Evolutionary conservation across 805 yeast genomes (phyloP), one percentile per base, ranked within the genome.

Genomic region (Candida nonsorbophila): DNA sequence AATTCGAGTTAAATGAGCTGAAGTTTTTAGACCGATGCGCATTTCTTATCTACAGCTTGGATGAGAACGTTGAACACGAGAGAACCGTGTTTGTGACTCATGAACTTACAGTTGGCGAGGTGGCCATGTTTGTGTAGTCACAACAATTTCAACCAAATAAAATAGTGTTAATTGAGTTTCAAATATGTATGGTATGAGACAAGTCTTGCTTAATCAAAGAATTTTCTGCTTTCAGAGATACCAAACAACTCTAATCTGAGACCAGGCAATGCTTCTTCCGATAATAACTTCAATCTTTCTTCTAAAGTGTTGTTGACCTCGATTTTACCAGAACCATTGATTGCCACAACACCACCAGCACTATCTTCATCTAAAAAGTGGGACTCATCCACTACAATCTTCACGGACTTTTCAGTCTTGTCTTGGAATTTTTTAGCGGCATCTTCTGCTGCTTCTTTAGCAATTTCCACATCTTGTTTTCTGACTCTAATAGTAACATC

Each of bases 291-390:
- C 51, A 92, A 76, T 65, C 99, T 84, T 69, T 88, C 97, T 50
- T 87, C 96, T 49, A 92, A 72, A 27, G 98, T 88, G 68, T 92
- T 92, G 62, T 84, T 72, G 33, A 92, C 85, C 46, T 82, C 88
- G 43, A 92, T 87, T 63, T 83, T 85, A 31, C 94, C 94, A 24
- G 73, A 56, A 20, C 73, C 72, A 52, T 83, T 84, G 32, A 72
- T 56, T 27, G 85, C 69, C 26, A 86, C 58, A 22, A 79, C 85
- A 53, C 99, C 99, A 41, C 99, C 99, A 21, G 90, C 78, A 39
- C 67, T 51, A 28, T 77, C 79, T 25, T 76, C 69, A 41, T 70
- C 71, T 51, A 92, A 71, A 54, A 58, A 77, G 24, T 67, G 47
- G 9, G 62, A 45, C 38, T 80, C 84, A 43, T 74, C 74, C 33